These are phyloP conservation scores for Neofusicoccum laricinum DNA, from an alignment of 2,329 filamentous ascomycete species.

Conservation along the genomic window DNA sequence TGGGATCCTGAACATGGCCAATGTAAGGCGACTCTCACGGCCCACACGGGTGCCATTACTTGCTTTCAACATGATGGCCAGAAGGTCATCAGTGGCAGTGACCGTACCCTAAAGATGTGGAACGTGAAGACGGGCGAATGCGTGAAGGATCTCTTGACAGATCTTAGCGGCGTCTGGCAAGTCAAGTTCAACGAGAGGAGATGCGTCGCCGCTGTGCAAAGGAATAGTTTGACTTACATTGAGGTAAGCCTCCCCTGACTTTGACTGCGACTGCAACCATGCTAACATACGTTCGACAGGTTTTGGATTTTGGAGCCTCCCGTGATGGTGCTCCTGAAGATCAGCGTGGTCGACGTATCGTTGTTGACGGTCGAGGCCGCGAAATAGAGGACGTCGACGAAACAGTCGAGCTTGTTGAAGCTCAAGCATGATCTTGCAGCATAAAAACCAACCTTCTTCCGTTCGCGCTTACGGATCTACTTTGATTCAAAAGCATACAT, in stretches of 20 bases:
- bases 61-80: conserved; percentile 97
- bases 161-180: conserved; percentile 97
- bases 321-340: conserved; percentile 79
- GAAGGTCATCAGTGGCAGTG: conserved; percentile 94
- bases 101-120: conserved; percentile 98
- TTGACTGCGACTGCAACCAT: not conserved
- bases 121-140: conserved; percentile 90
- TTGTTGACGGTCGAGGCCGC: conserved; percentile 43
- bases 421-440: not conserved
- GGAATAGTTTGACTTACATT: conserved; percentile 88
- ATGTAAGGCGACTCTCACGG: conserved; percentile 85
- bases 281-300: conserved; percentile 55
- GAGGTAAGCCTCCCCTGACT: conserved; percentile 62
- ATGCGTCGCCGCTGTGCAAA: conserved; percentile 94
- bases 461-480: not conserved
- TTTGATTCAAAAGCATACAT: not conserved
- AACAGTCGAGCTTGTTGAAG: not conserved
- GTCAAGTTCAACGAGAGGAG: conserved; percentile 94
- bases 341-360: conserved; percentile 74
- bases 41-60: conserved; percentile 95
- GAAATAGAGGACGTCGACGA: conserved; percentile 37
- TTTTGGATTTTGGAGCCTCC: conserved; percentile 93
- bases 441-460: not conserved
- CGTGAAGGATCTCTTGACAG: conserved; percentile 86
- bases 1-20: conserved; percentile 94